Conservation (phyloP, 2,329 filamentous ascomycete genomes). For the Fusarium sp. region DNA sequence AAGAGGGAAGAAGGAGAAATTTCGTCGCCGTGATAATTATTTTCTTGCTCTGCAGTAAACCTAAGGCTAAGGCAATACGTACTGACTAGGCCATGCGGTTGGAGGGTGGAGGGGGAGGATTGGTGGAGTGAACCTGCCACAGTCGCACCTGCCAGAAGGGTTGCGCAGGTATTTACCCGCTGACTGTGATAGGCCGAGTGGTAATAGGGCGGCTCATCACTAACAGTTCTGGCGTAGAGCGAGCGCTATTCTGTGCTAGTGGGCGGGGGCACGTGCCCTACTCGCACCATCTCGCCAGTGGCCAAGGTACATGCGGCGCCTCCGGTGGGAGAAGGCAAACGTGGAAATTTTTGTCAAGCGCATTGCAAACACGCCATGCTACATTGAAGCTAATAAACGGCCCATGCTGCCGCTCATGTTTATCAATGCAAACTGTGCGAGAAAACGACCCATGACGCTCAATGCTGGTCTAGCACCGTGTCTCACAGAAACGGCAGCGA, state of each 20-base stretch:
- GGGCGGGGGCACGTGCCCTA: conserved; percentile 34
- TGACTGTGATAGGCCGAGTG: conserved; percentile 28
- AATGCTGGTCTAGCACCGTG: conserved; percentile 13
- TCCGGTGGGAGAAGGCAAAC: conserved; percentile 32
- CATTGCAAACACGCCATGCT: conserved; percentile 29
- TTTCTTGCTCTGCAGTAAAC: conserved; percentile 52
- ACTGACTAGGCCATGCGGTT: conserved; percentile 41
- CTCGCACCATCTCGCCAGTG: conserved; percentile 39
- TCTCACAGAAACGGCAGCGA: conserved; percentile 19
- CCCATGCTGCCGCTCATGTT: conserved; percentile 20
- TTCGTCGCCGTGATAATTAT: conserved; percentile 53
- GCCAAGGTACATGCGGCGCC: conserved; percentile 42
- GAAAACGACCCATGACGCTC: conserved; percentile 18
- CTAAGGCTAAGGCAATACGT: conserved; percentile 43
- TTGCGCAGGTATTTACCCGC: conserved; percentile 28
- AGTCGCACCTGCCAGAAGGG: conserved; percentile 28
- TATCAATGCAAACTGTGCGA: conserved; percentile 31
- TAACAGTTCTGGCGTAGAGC: conserved; percentile 27
- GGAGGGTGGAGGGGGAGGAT: conserved; percentile 40
- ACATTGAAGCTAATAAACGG: conserved; percentile 37
- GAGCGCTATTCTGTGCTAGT: conserved; percentile 21
- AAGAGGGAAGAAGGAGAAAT: conserved; percentile 60
- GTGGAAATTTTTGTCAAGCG: conserved; percentile 42
- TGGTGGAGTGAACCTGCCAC: conserved; percentile 47
- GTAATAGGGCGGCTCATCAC: conserved; percentile 13